These are phyloP conservation scores for Lipomyces sp. DNA, from an alignment of 805 yeast species.

Conservation along the genomic window DNA sequence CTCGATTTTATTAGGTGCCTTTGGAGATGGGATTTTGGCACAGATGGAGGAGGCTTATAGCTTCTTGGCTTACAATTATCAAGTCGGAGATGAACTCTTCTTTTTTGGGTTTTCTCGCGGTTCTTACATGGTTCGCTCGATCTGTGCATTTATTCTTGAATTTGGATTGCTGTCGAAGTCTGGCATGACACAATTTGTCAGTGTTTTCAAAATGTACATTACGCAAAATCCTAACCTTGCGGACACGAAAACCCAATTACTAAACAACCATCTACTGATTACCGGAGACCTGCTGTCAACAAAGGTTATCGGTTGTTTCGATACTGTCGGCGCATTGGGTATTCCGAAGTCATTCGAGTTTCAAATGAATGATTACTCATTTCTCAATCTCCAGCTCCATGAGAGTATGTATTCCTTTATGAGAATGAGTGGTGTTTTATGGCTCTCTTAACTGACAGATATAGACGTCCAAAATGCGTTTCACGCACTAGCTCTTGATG, in stretches of 20 bases:
- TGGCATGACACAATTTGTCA: constrained; percentile 20
- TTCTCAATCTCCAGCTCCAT: constrained; percentile 10
- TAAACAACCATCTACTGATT: not conserved
- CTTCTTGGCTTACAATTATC: constrained; percentile 19
- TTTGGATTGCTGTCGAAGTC: constrained; percentile 13
- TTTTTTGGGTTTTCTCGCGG: constrained; percentile 27
- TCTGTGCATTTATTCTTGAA: constrained; percentile 16
- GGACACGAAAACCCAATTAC: not conserved
- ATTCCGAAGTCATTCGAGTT: constrained; percentile 7
- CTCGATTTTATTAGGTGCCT: not conserved
- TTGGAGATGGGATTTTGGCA: constrained; percentile 10
- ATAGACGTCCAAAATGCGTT: constrained; percentile 22
- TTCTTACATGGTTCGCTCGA: constrained; percentile 15
- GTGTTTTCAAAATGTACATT: constrained; percentile 9
- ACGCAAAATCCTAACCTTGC: too few species aligned
- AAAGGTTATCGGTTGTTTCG: constrained; percentile 20
- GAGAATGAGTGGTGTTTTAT: not conserved
- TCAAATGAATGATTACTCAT: constrained; percentile 1
- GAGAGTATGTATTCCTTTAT: not conserved
- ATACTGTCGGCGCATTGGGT: constrained; percentile 28
- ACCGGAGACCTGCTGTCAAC: not conserved
- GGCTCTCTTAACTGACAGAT: too few species aligned
- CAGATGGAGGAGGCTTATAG: constrained; percentile 16
- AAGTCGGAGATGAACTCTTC: constrained; percentile 22
- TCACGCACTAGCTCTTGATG: constrained; percentile 24